These are phyloP conservation scores for Teratosphaeria pseudoeucalypti DNA, from an alignment of 2,329 filamentous ascomycete species.

Conservation along the genomic window DNA sequence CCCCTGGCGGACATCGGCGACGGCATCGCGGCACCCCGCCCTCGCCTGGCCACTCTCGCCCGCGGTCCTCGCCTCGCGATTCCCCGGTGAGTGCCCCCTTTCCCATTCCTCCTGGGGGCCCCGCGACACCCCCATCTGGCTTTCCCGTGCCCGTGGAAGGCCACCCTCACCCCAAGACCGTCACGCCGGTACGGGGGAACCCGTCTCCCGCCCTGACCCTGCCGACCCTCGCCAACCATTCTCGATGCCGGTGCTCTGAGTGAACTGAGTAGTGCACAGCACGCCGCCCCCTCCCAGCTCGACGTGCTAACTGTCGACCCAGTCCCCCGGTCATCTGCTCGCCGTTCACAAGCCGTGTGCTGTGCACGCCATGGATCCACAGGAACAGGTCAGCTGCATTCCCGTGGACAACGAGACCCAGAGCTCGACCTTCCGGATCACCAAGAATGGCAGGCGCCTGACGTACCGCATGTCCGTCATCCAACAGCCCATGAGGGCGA, in stretches of 20 bases:
- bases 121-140: neutral
- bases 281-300: neutral
- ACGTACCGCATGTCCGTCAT: constrained; percentile 77
- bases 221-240: neutral
- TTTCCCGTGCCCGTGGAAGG: neutral
- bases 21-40: neutral
- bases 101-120: neutral
- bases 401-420: constrained; percentile 47
- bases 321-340: neutral
- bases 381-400: constrained; percentile 26
- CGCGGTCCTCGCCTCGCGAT: neutral
- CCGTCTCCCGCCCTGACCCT: neutral
- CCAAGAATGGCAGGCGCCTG: constrained; percentile 64
- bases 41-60: neutral
- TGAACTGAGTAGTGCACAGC: neutral
- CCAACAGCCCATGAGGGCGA: constrained; percentile 86
- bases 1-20: neutral
- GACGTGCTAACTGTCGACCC: neutral
- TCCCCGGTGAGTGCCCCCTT: neutral
- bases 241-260: neutral
- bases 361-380: constrained; percentile 15
- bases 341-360: neutral
- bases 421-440: constrained; percentile 46
- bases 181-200: neutral
- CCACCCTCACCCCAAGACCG: neutral